Evolutionary conservation across 768 basidiomycete genomes (phyloP).

Genomic region (Ramaria rubella): DNA sequence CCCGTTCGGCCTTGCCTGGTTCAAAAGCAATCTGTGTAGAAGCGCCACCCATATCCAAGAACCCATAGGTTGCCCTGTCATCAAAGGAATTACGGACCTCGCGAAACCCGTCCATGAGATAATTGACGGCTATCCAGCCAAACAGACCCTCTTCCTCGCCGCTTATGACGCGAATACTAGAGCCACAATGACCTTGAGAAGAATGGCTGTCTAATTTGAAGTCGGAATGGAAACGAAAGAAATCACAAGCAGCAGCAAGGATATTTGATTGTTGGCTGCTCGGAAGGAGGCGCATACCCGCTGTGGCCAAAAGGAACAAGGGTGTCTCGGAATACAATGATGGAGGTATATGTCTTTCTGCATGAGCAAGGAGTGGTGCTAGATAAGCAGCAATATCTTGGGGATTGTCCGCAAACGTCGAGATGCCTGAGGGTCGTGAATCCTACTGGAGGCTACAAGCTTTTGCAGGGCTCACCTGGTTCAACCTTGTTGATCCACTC

Average conservation of each 20-base stretch:
- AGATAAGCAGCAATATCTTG: constrained; percentile 70
- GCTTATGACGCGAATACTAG: constrained; percentile 87
- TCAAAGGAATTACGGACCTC: constrained; percentile 33
- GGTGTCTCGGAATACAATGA: constrained; percentile 81
- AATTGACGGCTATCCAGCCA: constrained; percentile 99
- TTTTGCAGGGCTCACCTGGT: constrained; percentile 64
- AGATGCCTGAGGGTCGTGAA: constrained; percentile 57
- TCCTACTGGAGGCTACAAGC: not conserved
- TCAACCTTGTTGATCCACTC: constrained; percentile 90
- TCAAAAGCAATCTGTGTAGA: constrained; percentile 99
- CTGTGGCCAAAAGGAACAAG: constrained; percentile 90
- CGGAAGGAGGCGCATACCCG: constrained; percentile 89
- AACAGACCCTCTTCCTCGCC: constrained; percentile 98
- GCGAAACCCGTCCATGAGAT: constrained; percentile 93
- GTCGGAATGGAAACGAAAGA: constrained; percentile 64
- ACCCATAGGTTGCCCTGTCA: constrained; percentile 85
- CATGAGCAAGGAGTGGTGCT: constrained; percentile 76
- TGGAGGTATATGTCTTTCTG: constrained; percentile 76
- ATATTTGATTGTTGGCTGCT: constrained; percentile 62
- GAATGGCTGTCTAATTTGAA: constrained; percentile 71
- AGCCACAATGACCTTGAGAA: constrained; percentile 75
- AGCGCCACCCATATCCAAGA: constrained; percentile 98
- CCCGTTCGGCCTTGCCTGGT: constrained; percentile 53
- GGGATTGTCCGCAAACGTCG: constrained; percentile 66
- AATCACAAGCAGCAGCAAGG: constrained; percentile 69